These are phyloP conservation scores for Triticum dicoccoides DNA, from an alignment of 176 grass and related monocot genomes.

Conservation along the genomic window DNA sequence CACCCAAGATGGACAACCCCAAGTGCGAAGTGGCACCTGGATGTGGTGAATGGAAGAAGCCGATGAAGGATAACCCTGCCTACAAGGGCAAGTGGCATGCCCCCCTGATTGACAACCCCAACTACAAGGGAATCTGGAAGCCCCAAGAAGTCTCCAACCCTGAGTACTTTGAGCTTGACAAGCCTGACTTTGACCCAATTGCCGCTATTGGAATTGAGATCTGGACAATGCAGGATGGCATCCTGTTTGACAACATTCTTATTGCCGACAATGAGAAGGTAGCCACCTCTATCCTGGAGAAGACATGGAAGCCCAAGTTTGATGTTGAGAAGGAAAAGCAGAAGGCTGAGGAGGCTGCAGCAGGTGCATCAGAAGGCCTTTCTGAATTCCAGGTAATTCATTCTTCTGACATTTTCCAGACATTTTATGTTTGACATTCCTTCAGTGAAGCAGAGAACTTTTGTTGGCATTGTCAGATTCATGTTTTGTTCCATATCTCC, in stretches of 20 bases:
- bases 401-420: neutral
- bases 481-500: neutral
- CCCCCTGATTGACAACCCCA: slow-evolving; percentile 89
- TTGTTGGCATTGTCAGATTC: too few species aligned
- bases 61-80: slow-evolving; percentile 86
- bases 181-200: slow-evolving; percentile 81
- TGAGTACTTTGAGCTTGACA: slow-evolving; percentile 87
- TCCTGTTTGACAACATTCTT: slow-evolving; percentile 91
- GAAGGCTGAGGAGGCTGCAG: slow-evolving; percentile 71
- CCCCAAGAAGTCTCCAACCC: slow-evolving; percentile 92
- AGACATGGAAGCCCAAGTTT: slow-evolving; percentile 93
- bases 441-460: neutral
- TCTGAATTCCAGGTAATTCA: slow-evolving; percentile 71
- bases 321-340: slow-evolving; percentile 93
- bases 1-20: slow-evolving; percentile 89
- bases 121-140: slow-evolving; percentile 99
- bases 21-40: slow-evolving; percentile 91
- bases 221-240: slow-evolving; percentile 99
- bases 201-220: slow-evolving; percentile 94
- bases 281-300: slow-evolving; percentile 60
- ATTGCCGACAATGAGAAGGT: slow-evolving; percentile 86
- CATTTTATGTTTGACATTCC: neutral
- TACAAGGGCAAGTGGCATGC: slow-evolving; percentile 99
- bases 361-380: slow-evolving; percentile 48
- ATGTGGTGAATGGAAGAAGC: slow-evolving; percentile 96